phyloP scores from a whole-genome alignment of 2,329 filamentous ascomycete species.

The Mycosphaerelloides madeirae region DNA sequence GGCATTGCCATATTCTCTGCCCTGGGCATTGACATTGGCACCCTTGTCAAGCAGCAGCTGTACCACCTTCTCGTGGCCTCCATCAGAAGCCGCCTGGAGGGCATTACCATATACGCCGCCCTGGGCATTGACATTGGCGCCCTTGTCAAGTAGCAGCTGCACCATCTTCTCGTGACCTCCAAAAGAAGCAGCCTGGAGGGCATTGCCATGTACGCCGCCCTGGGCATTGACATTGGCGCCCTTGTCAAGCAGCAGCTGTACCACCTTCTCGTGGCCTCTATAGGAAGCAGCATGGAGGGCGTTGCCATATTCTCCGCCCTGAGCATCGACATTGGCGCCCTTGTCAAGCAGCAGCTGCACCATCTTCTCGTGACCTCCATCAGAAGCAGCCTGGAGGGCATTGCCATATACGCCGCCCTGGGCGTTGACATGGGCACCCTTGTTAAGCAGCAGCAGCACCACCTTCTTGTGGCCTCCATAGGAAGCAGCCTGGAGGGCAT shows the following conservation, averaged over 20 bases:
- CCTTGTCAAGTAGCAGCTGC: conserved; percentile 14
- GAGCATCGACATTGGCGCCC: conserved; percentile 11
- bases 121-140: conserved; percentile 13
- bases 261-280: no score
- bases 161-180: conserved; percentile 10
- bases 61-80: neutral
- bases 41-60: conserved; percentile 6
- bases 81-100: conserved; percentile 11
- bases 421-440: conserved; percentile 15
- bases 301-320: neutral
- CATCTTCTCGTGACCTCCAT: neutral
- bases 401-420: neutral
- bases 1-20: neutral
- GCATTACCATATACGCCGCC: conserved; percentile 4
- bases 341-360: conserved; percentile 2
- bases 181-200: neutral
- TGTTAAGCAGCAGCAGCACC: no score
- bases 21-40: conserved; percentile 13
- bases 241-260: conserved; percentile 16
- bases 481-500: no score
- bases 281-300: no score
- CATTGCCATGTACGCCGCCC: neutral
- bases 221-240: no score
- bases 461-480: no score
- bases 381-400: neutral